Evolutionary conservation across 2,329 filamentous ascomycete genomes (phyloP), one percentile per base, ranked within the genome.

Genomic region (Neonectria ditissima): DNA sequence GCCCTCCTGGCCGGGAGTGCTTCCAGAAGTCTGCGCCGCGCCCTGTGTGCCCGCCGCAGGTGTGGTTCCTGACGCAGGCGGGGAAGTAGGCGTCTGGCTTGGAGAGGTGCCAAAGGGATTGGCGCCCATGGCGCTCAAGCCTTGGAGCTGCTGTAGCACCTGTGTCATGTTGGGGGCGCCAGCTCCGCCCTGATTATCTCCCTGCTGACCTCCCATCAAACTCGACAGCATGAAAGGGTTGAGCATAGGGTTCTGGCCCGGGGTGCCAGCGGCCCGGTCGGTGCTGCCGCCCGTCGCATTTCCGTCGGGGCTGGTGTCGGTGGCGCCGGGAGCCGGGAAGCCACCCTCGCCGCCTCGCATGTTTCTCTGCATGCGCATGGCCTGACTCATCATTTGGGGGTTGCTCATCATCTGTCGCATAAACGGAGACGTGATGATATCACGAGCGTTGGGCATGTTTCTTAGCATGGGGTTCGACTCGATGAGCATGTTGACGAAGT

Each of bases 401-500:
- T 97, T 94, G 66, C 93, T 95, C 86, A 99, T 91, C 92, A 98
- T 96, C 55, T 92, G 87, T 73, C 96, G 88, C 81, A 98, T 94
- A 67, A 94, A 87, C 0, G 94, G 94, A 24, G 94, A 96, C 65
- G 93, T 90, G 73, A 99, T 88, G 79, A 97, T 91, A 75, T 97
- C 89, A 71, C 94, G 89, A 22, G 92, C 92, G 64, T 91, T 87
- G 43, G 92, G 92, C 78, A 92, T 87, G 64, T 88, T 86, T 72
- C 90, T 87, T 18, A 94, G 83, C 85, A 93, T 91, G 2, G 96
- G 96, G 76, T 97, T 97, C 75, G 91, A 89, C 73, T 96, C 89
- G 72, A 99, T 94, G 87, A 98, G 92, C 87, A 97, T 93, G 75
- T 98, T 93, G 76, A 98, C 87, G 72, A 99, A 92, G 18, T 90